Percentiles rank a stretch among this genome's conserved stretches.
Evolutionary conservation across 768 basidiomycete genomes (phyloP).

Genomic region (Rossbeevera mucosa): DNA sequence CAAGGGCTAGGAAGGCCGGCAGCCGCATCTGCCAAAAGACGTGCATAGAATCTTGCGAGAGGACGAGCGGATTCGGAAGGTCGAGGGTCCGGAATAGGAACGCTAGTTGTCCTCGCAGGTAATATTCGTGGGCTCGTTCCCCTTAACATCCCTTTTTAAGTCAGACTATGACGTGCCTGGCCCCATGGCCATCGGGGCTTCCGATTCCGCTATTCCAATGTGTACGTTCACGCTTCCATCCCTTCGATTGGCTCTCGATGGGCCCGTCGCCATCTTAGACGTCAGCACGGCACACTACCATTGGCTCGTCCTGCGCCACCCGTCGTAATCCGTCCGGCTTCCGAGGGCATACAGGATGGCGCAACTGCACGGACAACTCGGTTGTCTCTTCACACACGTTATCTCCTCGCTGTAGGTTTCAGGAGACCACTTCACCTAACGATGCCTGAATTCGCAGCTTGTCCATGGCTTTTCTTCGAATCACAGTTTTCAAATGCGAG

Average conservation of each 20-base stretch:
- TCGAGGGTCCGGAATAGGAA: conserved; percentile 8
- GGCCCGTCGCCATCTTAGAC: conserved; percentile 8
- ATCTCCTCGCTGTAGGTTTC: background rate
- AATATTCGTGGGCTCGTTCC: conserved; percentile 10
- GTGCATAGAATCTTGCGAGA: conserved; percentile 11
- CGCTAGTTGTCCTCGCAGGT: conserved; percentile 10
- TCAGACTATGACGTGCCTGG: conserved; percentile 15
- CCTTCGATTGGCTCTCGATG: conserved; percentile 23
- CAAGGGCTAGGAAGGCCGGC: background rate
- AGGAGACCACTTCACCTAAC: background rate
- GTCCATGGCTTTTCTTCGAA: background rate
- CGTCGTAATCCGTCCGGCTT: conserved; percentile 7
- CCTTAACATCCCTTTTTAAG: conserved; percentile 19
- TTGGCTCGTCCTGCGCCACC: conserved; percentile 9
- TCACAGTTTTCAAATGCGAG: background rate
- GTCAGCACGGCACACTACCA: conserved; percentile 2
- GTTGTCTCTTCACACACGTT: conserved; percentile 1
- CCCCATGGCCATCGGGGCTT: conserved; percentile 27
- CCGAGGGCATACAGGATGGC: conserved; percentile 12
- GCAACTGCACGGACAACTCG: background rate
- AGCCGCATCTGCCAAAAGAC: conserved; percentile 5
- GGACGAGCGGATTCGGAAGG: conserved; percentile 17
- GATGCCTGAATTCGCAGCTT: background rate
- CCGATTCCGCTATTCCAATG: conserved; percentile 25
- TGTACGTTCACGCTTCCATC: conserved; percentile 6